These are phyloP conservation scores for Hirsutella minnesotensis DNA, from an alignment of 2,329 filamentous ascomycete genomes.

Conservation along the genomic window DNA sequence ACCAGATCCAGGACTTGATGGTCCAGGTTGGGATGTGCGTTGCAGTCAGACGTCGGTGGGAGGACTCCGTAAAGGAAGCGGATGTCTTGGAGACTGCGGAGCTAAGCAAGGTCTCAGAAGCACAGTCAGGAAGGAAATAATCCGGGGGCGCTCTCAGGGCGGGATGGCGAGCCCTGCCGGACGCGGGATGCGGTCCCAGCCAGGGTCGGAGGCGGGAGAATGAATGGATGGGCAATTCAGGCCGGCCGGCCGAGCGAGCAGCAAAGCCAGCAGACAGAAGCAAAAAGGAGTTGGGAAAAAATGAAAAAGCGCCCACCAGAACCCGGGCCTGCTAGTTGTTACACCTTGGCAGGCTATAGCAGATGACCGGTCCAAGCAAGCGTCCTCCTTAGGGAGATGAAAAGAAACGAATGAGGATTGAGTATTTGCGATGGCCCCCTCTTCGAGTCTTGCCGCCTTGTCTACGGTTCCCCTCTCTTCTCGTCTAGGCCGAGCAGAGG, in stretches of 20 bases:
- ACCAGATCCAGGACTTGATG: slow-evolving; percentile 1
- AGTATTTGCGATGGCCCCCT: too few relatives aligned
- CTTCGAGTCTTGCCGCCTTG: neutral
- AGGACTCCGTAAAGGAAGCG: neutral
- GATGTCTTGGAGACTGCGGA: neutral
- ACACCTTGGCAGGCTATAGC: neutral
- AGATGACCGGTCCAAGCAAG: too few relatives aligned
- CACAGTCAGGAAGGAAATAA: neutral
- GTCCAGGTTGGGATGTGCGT: slow-evolving; percentile 2
- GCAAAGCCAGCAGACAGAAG: neutral
- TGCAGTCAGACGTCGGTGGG: neutral
- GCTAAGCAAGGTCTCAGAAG: slow-evolving; percentile 1
- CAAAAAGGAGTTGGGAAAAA: neutral
- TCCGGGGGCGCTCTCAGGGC: neutral
- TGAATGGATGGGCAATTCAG: neutral
- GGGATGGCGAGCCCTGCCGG: neutral
- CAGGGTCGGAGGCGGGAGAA: neutral
- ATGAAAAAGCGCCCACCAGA: neutral
- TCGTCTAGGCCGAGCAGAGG: neutral
- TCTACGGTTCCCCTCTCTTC: neutral
- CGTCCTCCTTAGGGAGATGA: too few relatives aligned
- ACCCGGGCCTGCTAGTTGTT: neutral
- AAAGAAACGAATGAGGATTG: too few relatives aligned
- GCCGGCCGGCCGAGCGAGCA: too few relatives aligned
- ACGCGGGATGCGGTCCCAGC: neutral